Conservation (phyloP, 2,329 filamentous ascomycete genomes). For the Bertia moriformis region DNA sequence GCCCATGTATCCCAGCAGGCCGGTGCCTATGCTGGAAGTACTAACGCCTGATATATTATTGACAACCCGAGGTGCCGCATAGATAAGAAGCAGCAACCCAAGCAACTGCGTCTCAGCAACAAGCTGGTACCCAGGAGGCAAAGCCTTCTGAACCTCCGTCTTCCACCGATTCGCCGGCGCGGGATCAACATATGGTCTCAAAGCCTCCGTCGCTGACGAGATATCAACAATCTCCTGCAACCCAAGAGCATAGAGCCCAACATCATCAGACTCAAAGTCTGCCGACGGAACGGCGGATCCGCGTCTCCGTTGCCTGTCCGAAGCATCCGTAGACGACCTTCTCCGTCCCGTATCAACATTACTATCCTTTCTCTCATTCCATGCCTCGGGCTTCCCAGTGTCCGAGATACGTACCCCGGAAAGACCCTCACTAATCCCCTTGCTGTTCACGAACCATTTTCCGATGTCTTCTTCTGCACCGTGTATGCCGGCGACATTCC, state of each 20-base stretch:
- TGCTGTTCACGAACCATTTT: conserved; percentile 72
- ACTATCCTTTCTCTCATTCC: conserved; percentile 6
- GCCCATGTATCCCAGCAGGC: conserved; percentile 80
- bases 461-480: conserved; percentile 79
- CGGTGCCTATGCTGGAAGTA: conserved; percentile 72
- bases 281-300: conserved; percentile 15
- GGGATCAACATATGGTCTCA: conserved; percentile 58
- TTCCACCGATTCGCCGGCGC: conserved; percentile 67
- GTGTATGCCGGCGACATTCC: conserved; percentile 80
- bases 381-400: conserved; percentile 8
- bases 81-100: conserved; percentile 71
- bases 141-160: conserved; percentile 52
- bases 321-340: conserved; percentile 23
- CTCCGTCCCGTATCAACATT: conserved; percentile 13
- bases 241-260: conserved; percentile 79
- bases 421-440: conserved; percentile 43
- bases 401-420: conserved; percentile 9
- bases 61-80: conserved; percentile 64
- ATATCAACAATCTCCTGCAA: conserved; percentile 88
- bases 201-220: conserved; percentile 49
- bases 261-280: conserved; percentile 46
- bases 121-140: conserved; percentile 64
- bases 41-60: conserved; percentile 68
- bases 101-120: conserved; percentile 74
- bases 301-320: conserved; percentile 27